Percentiles rank a stretch among this genome's conserved stretches.
Conservation (phyloP, 805 yeast genomes). For the Zygosaccharomyces kombuchaensis region DNA sequence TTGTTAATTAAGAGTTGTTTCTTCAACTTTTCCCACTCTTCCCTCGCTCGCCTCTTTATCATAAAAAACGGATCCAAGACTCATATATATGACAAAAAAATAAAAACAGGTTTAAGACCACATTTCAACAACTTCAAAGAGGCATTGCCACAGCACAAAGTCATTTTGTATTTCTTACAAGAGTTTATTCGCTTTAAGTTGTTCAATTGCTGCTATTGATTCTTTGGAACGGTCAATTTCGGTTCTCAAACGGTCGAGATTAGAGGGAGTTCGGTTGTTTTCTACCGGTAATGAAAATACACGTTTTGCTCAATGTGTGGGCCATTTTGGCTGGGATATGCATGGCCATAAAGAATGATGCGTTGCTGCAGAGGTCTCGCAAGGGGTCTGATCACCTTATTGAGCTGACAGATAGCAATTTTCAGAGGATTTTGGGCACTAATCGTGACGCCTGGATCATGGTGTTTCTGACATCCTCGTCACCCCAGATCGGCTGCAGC, state of each 20-base stretch:
- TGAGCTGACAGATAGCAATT: constrained; percentile 57
- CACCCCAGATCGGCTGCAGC: constrained; percentile 68
- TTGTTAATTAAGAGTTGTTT: neutral
- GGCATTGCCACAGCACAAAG: neutral
- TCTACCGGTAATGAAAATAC: constrained; percentile 5
- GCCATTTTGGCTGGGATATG: constrained; percentile 11
- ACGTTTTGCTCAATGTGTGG: constrained; percentile 7
- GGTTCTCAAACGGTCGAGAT: neutral
- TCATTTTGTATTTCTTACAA: neutral
- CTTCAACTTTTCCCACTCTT: neutral
- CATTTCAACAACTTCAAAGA: neutral
- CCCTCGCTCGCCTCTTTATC: constrained; percentile 5
- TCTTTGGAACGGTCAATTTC: no score
- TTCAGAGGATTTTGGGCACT: constrained; percentile 51
- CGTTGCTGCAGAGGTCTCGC: constrained; percentile 26
- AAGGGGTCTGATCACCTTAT: constrained; percentile 39
- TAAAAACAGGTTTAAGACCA: neutral
- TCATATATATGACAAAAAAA: neutral
- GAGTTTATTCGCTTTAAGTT: no score
- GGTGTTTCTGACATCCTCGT: constrained; percentile 70
- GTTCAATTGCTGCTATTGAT: no score
- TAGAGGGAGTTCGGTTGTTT: neutral
- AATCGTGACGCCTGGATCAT: constrained; percentile 64
- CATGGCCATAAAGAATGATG: constrained; percentile 20
- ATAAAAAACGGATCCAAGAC: constrained; percentile 2